Percentiles rank a stretch among this genome's conserved stretches.
phyloP scores from a whole-genome alignment of 2,329 filamentous ascomycete species.

The Scytalidium sp. region DNA sequence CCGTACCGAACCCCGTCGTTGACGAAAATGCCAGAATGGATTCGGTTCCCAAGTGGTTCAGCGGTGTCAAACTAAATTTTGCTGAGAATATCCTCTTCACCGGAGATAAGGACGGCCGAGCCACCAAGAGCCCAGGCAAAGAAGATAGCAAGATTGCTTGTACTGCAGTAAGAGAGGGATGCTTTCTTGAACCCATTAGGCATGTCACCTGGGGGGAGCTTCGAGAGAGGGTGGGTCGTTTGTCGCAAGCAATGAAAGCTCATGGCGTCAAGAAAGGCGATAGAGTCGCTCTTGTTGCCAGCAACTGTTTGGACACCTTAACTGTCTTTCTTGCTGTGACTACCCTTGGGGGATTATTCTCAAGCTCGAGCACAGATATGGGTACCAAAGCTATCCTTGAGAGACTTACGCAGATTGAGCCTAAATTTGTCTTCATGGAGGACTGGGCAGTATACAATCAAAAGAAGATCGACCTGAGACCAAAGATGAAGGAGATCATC shows the following conservation, averaged over 20 bases:
- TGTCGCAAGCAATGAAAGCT: constrained; percentile 62
- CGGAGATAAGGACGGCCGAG: constrained; percentile 35
- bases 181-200: constrained; percentile 33
- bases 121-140: constrained; percentile 48
- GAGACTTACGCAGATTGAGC: constrained; percentile 67
- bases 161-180: constrained; percentile 69
- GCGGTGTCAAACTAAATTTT: constrained; percentile 68
- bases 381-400: constrained; percentile 77
- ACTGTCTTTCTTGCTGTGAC: constrained; percentile 61
- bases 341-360: constrained; percentile 71
- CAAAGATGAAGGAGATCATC: constrained; percentile 50
- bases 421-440: constrained; percentile 72
- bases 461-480: constrained; percentile 63
- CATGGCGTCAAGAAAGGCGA: constrained; percentile 67
- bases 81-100: constrained; percentile 72
- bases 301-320: constrained; percentile 69
- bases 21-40: constrained; percentile 68
- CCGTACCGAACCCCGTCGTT: constrained; percentile 40
- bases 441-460: constrained; percentile 76
- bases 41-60: constrained; percentile 70
- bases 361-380: constrained; percentile 75
- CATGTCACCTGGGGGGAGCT: background rate
- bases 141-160: constrained; percentile 66
- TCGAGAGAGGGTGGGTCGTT: constrained; percentile 5
- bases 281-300: constrained; percentile 68